Percentiles rank a stretch among this genome's conserved stretches.
phyloP scores from a whole-genome alignment of 2,329 filamentous ascomycete species.

The Colletotrichum paranaense region DNA sequence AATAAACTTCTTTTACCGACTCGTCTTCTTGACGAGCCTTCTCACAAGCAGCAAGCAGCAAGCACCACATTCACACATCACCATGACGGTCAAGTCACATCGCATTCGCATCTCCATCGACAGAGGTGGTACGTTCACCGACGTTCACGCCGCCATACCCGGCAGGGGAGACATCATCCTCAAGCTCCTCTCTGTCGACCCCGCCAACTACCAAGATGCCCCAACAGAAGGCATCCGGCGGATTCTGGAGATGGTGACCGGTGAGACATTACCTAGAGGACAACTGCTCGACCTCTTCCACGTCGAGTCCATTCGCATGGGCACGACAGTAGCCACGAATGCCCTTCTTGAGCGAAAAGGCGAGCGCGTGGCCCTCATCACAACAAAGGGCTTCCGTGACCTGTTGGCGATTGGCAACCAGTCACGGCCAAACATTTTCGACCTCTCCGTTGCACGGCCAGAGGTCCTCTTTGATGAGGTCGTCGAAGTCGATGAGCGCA shows the following conservation, averaged over 20 bases:
- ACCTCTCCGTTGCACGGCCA: conserved; percentile 75
- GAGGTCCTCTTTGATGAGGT: conserved; percentile 77
- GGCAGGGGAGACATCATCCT: conserved; percentile 76
- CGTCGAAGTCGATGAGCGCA: conserved; percentile 79
- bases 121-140: conserved; percentile 70
- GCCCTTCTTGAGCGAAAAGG: conserved; percentile 81
- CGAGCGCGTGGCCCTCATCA: conserved; percentile 76
- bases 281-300: conserved; percentile 47
- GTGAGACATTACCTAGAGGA: conserved; percentile 46
- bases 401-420: conserved; percentile 80
- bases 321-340: conserved; percentile 84
- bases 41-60: conserved; percentile 5
- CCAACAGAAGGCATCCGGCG: conserved; percentile 77
- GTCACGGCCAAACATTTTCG: conserved; percentile 78
- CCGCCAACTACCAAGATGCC: conserved; percentile 78
- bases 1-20: background rate
- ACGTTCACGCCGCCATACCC: conserved; percentile 74
- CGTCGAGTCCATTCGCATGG: conserved; percentile 79
- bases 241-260: conserved; percentile 49
- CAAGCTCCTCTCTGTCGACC: conserved; percentile 79
- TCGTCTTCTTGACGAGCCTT: background rate
- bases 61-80: conserved; percentile 10
- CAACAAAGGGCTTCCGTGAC: conserved; percentile 79
- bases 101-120: conserved; percentile 47
- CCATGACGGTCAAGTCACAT: conserved; percentile 40